Conservation (phyloP, 1,284 basidiomycete genomes). For the Phlebopus sp. region DNA sequence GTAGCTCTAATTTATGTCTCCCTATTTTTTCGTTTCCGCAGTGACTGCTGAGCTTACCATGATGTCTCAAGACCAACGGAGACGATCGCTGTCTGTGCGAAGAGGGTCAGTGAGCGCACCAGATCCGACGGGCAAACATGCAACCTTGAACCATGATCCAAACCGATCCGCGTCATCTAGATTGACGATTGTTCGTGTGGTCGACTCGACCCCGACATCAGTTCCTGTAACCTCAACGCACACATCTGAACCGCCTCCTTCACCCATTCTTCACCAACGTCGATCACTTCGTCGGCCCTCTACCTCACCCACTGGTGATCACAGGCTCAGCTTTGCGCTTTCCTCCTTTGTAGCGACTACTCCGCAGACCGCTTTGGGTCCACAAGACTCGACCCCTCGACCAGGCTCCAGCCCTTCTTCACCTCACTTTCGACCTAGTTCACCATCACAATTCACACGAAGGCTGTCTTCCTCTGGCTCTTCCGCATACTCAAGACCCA, state of each 20-base stretch:
- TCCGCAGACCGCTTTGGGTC: constrained; percentile 9
- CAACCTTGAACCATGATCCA: constrained; percentile 50
- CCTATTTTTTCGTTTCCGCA: no score
- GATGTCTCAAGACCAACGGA: constrained; percentile 26
- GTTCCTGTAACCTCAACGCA: constrained; percentile 16
- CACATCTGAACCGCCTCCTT: constrained; percentile 31
- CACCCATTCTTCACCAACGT: constrained; percentile 21
- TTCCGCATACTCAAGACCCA: constrained; percentile 36
- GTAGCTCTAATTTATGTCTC: no score
- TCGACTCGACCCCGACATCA: constrained; percentile 19
- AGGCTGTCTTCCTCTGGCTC: constrained; percentile 29
- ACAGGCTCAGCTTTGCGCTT: constrained; percentile 64
- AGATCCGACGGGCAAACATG: constrained; percentile 61
- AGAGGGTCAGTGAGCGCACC: constrained; percentile 64
- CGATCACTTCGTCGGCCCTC: constrained; percentile 28
- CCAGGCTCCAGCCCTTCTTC: constrained; percentile 35
- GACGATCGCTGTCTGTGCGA: constrained; percentile 51
- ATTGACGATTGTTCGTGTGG: constrained; percentile 71
- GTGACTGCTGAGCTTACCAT: background rate
- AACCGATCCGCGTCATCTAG: constrained; percentile 56
- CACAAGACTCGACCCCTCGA: constrained; percentile 15
- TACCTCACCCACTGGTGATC: constrained; percentile 30
- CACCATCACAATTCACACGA: constrained; percentile 37
- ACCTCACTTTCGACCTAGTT: constrained; percentile 46
- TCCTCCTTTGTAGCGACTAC: constrained; percentile 47